Base-by-base conservation (phyloP, 1,284 basidiomycete species). In the Trichosporon coremiiforme region DNA sequence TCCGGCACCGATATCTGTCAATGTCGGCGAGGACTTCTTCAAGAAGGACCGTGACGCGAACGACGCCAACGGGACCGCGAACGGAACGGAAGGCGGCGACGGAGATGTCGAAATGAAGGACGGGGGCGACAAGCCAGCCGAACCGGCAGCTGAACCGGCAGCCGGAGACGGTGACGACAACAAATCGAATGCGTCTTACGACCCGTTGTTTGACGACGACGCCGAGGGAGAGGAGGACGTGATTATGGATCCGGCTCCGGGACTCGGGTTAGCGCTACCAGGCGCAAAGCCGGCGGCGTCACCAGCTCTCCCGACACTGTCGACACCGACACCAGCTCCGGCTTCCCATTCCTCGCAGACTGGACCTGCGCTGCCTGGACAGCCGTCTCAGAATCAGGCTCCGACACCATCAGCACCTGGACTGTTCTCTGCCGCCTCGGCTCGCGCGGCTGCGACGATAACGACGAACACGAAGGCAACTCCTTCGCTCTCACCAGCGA, bases 401-500 rank as follows among this genome's bases (percentile, higher is more conserved):
- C 22, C 47, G 20, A 35, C 53, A 29, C 57, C 57, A 10, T n/a
- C 65, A 4, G 22, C 64, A 25, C 29, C 57, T 17, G 29, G 41
- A 38, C 55, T 65, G 8, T 50, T 53, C 64, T 25, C 38, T 25
- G 36, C 47, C 6, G 29, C 12, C 31, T 66, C 62, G 33, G 68
- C 68, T 68, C 70, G 17, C 74, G 77, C 53, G 68, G 36, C 68
- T 6, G 55, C 55, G 1, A 25, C 55, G 1, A 53, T 36, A 15
- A 65, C 65, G 55, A 13, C 75, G n/a, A 53, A 53, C 47, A 17
- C 17, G 2, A 62, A 71, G 17, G 67, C 72, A 35, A 78, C 83
- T 7, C 80, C 79, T 0, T 64, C 79, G 9, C 84, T 95, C 36
- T 88, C 91, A 73, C 83, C 87, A 0, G 78, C 86, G 12, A 85